Conservation (phyloP, 2,329 filamentous ascomycete species). For the Fusarium dlaminii region DNA sequence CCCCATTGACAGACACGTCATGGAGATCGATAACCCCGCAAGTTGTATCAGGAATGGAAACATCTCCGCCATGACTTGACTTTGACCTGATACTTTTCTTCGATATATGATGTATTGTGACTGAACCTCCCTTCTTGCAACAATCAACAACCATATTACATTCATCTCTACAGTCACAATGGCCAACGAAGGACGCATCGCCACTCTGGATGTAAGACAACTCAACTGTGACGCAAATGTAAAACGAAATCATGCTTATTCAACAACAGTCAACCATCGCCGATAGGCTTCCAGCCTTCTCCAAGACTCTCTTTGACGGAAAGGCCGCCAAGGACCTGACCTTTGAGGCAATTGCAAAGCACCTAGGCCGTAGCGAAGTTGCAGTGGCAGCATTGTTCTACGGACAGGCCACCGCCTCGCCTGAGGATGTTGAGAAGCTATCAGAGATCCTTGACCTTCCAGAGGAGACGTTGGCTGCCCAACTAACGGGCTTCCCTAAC, state of each 20-base stretch:
- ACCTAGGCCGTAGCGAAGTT: conserved; percentile 82
- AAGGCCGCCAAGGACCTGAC: conserved; percentile 80
- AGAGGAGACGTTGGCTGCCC: conserved; percentile 63
- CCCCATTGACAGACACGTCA: conserved; percentile 35
- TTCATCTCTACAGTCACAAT: conserved; percentile 17
- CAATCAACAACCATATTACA: conserved; percentile 3
- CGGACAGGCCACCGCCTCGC: conserved; percentile 79
- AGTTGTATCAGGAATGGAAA: conserved; percentile 28
- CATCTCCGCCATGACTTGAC: conserved; percentile 25
- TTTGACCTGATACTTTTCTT: conserved; percentile 8
- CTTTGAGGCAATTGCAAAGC: conserved; percentile 80
- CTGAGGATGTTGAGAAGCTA: conserved; percentile 74
- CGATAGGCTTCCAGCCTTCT: conserved; percentile 75
- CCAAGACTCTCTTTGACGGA: conserved; percentile 73
- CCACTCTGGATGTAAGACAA: conserved; percentile 51
- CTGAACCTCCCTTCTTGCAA: not conserved
- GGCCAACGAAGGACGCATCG: conserved; percentile 42
- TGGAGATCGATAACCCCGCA: conserved; percentile 39
- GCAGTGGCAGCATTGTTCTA: conserved; percentile 91
- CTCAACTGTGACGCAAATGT: not conserved
- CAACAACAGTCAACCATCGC: conserved; percentile 67
- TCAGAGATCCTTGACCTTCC: conserved; percentile 71
- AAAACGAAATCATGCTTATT: conserved; percentile 8
- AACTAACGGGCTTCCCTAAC: conserved; percentile 80
- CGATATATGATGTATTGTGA: not conserved